Base-by-base conservation (phyloP, 2,329 filamentous ascomycete species). In the Byssoonygena ceratinophila region DNA sequence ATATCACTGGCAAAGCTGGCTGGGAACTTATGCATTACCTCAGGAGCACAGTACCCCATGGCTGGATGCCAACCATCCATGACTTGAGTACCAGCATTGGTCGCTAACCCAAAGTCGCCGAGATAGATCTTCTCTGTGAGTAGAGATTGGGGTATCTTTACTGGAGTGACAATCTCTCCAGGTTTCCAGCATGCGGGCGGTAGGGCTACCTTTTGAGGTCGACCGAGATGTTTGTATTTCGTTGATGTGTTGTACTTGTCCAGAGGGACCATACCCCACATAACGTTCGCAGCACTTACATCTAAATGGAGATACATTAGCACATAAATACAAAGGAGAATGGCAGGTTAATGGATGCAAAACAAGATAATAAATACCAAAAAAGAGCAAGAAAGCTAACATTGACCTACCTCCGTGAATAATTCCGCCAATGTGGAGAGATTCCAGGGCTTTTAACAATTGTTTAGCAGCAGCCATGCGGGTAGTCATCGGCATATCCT, bases 401-500 rank as follows among this genome's bases (percentile, higher is more conserved):
- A 39, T 41, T 48, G 29, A 59, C 60, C 60, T 16, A 61, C 60
- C 60, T 25, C 59, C 58, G 55, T 66, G 58, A 40, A 64, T 52
- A 52, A 63, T 62, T 54, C 61, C 59, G 20, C 61, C 60, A 39
- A 59, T 27, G 51, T 64, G 60, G 55, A 64, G 54, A 49, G 39
- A 59, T 51, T 59, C 59, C 46, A 63, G 47, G 4, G 59, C 57
- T 54, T 59, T 53, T 43, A 65, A 51, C 53, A 64, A 58, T 57
- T 65, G 59, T 32, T 50, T 58, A 52, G 62, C 62, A 46, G 62
- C 59, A 37, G 58, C 64, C 61, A 65, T 65, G 43, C 59, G 59
- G 58, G 55, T 58, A 5, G 55, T 55, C 43, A 63, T 59, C 25
- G 59, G 41, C 51, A 57, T 54, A 40, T 18, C 40, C n/a, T 46